Percentiles rank a stretch among this genome's conserved stretches.
These are phyloP conservation scores for Phlegmacium glaucopus DNA, from an alignment of 768 basidiomycete genomes.

Conservation along the genomic window DNA sequence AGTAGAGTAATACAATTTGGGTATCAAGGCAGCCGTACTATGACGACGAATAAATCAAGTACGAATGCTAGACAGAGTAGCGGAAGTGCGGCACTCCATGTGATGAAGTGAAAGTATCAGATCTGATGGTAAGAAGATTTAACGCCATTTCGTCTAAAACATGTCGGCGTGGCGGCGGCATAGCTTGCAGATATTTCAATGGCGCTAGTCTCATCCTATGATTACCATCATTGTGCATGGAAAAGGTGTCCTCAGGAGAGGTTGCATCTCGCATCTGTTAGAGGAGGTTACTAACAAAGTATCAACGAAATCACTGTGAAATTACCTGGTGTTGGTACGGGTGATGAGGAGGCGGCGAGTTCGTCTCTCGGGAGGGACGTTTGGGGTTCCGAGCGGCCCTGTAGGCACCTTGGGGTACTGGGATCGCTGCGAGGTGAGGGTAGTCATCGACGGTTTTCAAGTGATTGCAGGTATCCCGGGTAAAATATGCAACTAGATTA, in stretches of 20 bases:
- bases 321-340: background rate
- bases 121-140: slow-evolving; percentile 45
- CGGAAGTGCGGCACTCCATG: background rate
- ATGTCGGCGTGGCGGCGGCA: slow-evolving; percentile 47
- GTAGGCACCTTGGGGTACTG: slow-evolving; percentile 60
- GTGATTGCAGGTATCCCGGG: slow-evolving; percentile 53
- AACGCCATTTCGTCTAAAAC: slow-evolving; percentile 69
- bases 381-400: slow-evolving; percentile 59
- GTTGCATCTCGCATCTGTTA: background rate
- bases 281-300: too few relatives aligned
- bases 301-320: too few relatives aligned
- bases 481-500: slow-evolving; percentile 70
- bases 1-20: too few relatives aligned
- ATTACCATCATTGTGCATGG: background rate
- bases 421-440: slow-evolving; percentile 47
- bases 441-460: slow-evolving; percentile 60
- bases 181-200: background rate
- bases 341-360: background rate
- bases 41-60: too few relatives aligned
- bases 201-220: background rate
- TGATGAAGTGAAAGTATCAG: slow-evolving; percentile 2
- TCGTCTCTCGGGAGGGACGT: slow-evolving; percentile 22
- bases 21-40: too few relatives aligned
- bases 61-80: background rate
- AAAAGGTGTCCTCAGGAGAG: background rate